phyloP scores from a whole-genome alignment of 2,329 filamentous ascomycete species.

The Alternaria burnsii region DNA sequence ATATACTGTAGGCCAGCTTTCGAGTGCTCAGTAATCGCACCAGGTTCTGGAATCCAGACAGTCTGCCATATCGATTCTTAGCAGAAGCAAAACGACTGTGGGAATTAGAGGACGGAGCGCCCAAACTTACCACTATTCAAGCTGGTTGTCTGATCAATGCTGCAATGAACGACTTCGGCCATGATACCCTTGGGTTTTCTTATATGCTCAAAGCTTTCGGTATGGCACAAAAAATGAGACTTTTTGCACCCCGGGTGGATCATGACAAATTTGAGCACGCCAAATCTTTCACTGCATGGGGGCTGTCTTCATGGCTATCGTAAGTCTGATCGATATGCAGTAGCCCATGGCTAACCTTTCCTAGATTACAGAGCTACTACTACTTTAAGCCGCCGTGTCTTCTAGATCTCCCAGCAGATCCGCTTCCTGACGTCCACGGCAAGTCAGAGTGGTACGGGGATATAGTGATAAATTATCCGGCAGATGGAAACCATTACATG shows the following conservation, averaged over 20 bases:
- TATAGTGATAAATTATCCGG: constrained; percentile 10
- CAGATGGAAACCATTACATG: not conserved
- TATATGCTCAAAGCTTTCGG: constrained; percentile 20
- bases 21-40: constrained; percentile 10
- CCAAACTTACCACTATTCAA: constrained; percentile 26
- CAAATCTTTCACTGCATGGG: constrained; percentile 24
- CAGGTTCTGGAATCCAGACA: constrained; percentile 26
- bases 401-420: constrained; percentile 2
- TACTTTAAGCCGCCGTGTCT: constrained; percentile 18
- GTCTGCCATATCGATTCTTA: constrained; percentile 26
- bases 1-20: constrained; percentile 14
- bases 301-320: constrained; percentile 12
- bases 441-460: constrained; percentile 28
- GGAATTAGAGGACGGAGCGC: constrained; percentile 21
- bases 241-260: constrained; percentile 13
- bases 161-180: constrained; percentile 14
- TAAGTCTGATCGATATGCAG: not conserved
- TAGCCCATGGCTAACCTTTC: not conserved
- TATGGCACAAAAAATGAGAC: constrained; percentile 23
- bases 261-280: constrained; percentile 7
- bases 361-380: constrained; percentile 16
- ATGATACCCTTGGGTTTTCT: constrained; percentile 15
- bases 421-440: constrained; percentile 20
- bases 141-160: constrained; percentile 22
- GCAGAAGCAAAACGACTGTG: constrained; percentile 33